Percentiles rank a stretch among this genome's conserved stretches.
Evolutionary conservation across 2,329 filamentous ascomycete species (phyloP).

Genomic region (Corynespora cassiicola): DNA sequence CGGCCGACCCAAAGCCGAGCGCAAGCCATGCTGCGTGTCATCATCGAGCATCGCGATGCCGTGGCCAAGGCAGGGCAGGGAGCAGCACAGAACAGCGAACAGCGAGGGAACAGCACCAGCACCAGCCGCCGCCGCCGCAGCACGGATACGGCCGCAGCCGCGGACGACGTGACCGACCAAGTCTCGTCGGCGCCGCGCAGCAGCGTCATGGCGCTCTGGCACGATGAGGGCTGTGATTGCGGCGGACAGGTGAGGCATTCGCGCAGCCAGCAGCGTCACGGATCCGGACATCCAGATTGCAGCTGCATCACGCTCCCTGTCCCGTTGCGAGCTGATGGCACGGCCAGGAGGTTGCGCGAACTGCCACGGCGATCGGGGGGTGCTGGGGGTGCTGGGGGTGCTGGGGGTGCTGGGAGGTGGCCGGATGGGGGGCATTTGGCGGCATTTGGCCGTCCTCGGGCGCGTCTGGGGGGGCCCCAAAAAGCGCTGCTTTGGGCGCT

Average conservation of each 20-base stretch:
- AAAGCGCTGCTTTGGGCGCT: slow-evolving; percentile 11
- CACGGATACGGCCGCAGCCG: slow-evolving; percentile 7
- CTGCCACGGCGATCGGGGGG: no score
- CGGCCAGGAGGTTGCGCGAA: no score
- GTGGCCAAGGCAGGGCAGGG: no score
- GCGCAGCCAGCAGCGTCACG: slow-evolving; percentile 15
- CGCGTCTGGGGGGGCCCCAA: no score
- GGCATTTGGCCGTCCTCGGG: no score
- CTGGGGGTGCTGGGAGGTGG: no score
- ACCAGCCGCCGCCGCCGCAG: slow-evolving; percentile 1
- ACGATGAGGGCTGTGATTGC: slow-evolving; percentile 4
- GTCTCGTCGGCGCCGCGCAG: background rate
- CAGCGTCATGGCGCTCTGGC: slow-evolving; percentile 5
- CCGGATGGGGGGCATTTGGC: no score
- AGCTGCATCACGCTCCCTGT: slow-evolving; percentile 12
- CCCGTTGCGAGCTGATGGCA: slow-evolving; percentile 26
- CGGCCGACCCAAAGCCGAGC: slow-evolving; percentile 3
- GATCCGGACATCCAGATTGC: slow-evolving; percentile 26
- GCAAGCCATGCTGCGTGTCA: slow-evolving; percentile 19
- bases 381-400: no score
- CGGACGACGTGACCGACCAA: background rate
- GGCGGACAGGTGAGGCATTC: slow-evolving; percentile 19
- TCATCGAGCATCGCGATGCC: slow-evolving; percentile 9
- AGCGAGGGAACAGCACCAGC: slow-evolving; percentile 3
- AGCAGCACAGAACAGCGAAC: no score